These are phyloP conservation scores for Umbelopsis vinacea DNA, from an alignment of 192 early-diverging fungal genomes.

Conservation along the genomic window DNA sequence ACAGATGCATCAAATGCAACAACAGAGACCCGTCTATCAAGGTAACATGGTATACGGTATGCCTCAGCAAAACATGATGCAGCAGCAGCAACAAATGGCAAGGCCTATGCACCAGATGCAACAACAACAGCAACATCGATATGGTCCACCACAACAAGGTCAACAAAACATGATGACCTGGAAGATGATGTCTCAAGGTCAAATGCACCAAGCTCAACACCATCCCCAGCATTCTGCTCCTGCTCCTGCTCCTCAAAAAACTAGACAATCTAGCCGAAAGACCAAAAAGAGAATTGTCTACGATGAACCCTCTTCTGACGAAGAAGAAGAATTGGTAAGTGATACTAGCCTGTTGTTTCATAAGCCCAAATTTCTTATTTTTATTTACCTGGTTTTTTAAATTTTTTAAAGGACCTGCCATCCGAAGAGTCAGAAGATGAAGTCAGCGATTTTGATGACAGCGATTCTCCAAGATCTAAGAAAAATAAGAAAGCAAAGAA, in stretches of 20 bases:
- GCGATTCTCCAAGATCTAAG: conserved; percentile 8
- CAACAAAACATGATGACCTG: conserved; percentile 24
- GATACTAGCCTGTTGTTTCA: background rate
- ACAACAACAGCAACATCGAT: conserved; percentile 21
- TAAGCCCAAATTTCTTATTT: background rate
- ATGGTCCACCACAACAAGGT: conserved; percentile 3
- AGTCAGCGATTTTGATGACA: conserved; percentile 39
- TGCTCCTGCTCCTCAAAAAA: background rate
- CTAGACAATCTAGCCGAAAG: conserved; percentile 25
- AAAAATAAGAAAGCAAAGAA: conserved; percentile 28
- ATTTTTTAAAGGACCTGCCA: conserved; percentile 23
- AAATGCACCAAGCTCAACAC: conserved; percentile 25
- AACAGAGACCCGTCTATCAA: conserved; percentile 17
- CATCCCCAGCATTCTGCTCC: conserved; percentile 2
- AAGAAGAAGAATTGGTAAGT: conserved; percentile 33
- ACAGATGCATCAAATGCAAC: conserved; percentile 23
- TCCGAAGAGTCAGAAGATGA: conserved; percentile 34
- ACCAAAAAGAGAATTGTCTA: conserved; percentile 32
- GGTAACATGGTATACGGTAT: conserved; percentile 13
- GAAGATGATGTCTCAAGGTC: conserved; percentile 24
- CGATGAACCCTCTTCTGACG: conserved; percentile 35
- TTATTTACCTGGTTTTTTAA: background rate
- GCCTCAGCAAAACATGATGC: conserved; percentile 2
- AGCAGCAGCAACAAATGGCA: background rate
- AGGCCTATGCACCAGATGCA: conserved; percentile 20